Evolutionary conservation across 1,139 yeast genomes (phyloP), one percentile per base, ranked within the genome.

Genomic region (Debaryomyces nepalensis): DNA sequence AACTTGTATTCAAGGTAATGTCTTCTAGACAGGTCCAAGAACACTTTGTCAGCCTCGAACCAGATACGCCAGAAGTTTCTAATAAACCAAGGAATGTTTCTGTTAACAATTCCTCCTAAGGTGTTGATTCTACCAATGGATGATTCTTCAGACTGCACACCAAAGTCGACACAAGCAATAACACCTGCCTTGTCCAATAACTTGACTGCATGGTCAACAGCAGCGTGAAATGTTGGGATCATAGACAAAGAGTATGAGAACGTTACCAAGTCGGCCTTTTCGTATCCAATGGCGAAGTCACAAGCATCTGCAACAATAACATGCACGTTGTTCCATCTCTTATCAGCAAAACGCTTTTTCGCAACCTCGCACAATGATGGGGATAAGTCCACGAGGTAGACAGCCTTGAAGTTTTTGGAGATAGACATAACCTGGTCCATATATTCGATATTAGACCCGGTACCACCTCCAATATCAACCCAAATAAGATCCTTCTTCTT

Each of bases 401-500:
- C 75, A 7, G 85, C 84, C 52, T 77, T 76, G 63, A 87, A 87
- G 47, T 74, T 64, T 21, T 65, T 58, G 32, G 75, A 55, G 32
- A 82, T 64, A 4, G 82, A 76, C 43, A 76, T 65, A 35, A 80
- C 64, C 39, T 68, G 59, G 59, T 84, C 71, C 95, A 87, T 87
- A 53, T 75, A 75, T 61, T 87, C 95, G 54, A 87, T 82, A 63
- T 87, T 87, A 63, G 84, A 73, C 37, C 95, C 96, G 4, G 95
- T 86, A 20, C 95, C 95, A 32, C 95, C 95, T 40, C 95, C 95
- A 58, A 86, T 75, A 59, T 87, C 96, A 42, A 87, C 75, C 96
- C 96, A 87, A 35, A 86, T 82, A 41, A 84, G 66, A 42, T 75
- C 75, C 41, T 64, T 63, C 41, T 61, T 58, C 37, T 61, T 61